Percentiles rank a stretch among this genome's conserved stretches.
Evolutionary conservation across 371 early-diverging fungal genomes (phyloP).

Genomic region (Parasitella parasitica): DNA sequence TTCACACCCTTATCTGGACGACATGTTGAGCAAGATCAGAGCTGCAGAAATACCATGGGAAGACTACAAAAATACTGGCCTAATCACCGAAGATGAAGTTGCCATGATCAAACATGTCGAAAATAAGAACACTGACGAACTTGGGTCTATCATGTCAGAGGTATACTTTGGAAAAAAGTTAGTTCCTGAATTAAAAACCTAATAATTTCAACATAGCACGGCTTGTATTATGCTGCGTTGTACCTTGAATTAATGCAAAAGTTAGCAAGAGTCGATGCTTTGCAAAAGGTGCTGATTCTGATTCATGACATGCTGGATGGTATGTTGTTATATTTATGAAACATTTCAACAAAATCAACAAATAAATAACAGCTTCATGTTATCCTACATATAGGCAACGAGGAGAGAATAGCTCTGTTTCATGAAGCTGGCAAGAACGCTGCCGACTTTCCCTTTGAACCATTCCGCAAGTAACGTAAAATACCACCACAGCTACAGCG

Average conservation of each 20-base stretch:
- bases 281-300: constrained; percentile 86
- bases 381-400: constrained; percentile 43
- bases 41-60: constrained; percentile 87
- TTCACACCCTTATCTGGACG: constrained; percentile 82
- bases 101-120: constrained; percentile 63
- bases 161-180: too few relatives aligned
- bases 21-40: constrained; percentile 65
- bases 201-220: constrained; percentile 32
- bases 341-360: background rate
- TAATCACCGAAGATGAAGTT: constrained; percentile 82
- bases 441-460: constrained; percentile 58
- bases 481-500: too few relatives aligned
- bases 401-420: constrained; percentile 53
- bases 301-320: constrained; percentile 84
- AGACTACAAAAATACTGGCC: constrained; percentile 27
- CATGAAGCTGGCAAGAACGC: constrained; percentile 43
- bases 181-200: background rate
- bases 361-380: background rate
- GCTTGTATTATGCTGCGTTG: constrained; percentile 58
- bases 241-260: constrained; percentile 76
- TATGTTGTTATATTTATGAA: constrained; percentile 22
- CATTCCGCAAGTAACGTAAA: constrained; percentile 66
- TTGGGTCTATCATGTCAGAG: constrained; percentile 45
- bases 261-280: constrained; percentile 83
- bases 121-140: constrained; percentile 48